Conservation (phyloP, 805 yeast species). For the Wickerhamiella dianesei region DNA sequence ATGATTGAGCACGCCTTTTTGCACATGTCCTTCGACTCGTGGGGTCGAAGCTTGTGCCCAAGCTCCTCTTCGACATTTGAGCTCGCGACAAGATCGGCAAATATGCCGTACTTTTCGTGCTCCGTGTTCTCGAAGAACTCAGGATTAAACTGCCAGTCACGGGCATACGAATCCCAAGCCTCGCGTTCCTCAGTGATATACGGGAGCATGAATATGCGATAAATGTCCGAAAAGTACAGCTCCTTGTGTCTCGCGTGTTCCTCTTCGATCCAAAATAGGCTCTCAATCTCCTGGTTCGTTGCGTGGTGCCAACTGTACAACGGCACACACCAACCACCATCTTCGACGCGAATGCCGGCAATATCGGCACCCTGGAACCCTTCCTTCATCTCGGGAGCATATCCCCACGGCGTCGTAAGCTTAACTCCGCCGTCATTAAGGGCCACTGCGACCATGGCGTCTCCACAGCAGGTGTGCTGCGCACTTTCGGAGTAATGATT, state of each 20-base stretch:
- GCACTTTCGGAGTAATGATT: slow-evolving; percentile 18
- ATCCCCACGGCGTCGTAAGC: slow-evolving; percentile 5
- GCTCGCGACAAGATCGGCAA: slow-evolving; percentile 2
- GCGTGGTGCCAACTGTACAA: slow-evolving; percentile 25
- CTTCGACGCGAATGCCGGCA: slow-evolving; percentile 7
- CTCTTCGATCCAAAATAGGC: slow-evolving; percentile 22
- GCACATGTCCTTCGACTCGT: slow-evolving; percentile 10
- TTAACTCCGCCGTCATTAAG: slow-evolving; percentile 14
- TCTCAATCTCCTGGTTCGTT: slow-evolving; percentile 20
- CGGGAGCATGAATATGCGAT: slow-evolving; percentile 24
- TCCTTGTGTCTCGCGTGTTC: slow-evolving; percentile 10
- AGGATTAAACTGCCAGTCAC: neutral
- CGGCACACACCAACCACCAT: slow-evolving; percentile 23
- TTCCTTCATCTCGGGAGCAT: slow-evolving; percentile 3
- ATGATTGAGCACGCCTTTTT: slow-evolving; percentile 10
- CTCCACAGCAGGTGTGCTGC: slow-evolving; percentile 25
- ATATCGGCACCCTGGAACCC: slow-evolving; percentile 26
- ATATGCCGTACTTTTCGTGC: neutral
- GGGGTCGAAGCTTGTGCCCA: slow-evolving; percentile 1
- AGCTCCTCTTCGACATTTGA: slow-evolving; percentile 8
- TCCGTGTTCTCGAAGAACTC: neutral
- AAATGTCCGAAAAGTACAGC: slow-evolving; percentile 21
- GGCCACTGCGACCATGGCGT: slow-evolving; percentile 22
- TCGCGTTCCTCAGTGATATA: slow-evolving; percentile 15
- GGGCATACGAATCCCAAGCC: slow-evolving; percentile 19